Conservation (phyloP, 2,329 filamentous ascomycete species). For the Tetracladium maxilliforme region DNA sequence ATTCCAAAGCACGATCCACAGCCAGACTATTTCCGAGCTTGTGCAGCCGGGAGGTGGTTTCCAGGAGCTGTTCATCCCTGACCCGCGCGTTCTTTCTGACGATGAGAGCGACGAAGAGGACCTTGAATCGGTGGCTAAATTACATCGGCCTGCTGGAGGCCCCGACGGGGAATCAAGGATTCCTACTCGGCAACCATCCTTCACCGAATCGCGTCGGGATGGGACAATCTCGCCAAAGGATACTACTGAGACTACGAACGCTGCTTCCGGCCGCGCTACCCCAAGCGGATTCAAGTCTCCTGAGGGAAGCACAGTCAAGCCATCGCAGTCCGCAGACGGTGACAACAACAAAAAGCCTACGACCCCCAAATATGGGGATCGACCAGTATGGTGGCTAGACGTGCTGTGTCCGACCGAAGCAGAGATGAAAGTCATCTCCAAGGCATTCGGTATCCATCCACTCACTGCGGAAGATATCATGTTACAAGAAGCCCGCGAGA, state of each 20-base stretch:
- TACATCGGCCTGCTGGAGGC: too few relatives aligned
- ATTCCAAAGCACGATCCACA: conserved; percentile 89
- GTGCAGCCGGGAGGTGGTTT: conserved; percentile 77
- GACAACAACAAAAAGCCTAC: conserved; percentile 11
- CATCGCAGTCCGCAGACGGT: too few relatives aligned
- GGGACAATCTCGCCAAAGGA: conserved; percentile 14
- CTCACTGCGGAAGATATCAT: conserved; percentile 93
- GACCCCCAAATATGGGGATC: conserved; percentile 53
- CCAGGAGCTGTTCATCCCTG: conserved; percentile 77
- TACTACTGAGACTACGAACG: conserved; percentile 19
- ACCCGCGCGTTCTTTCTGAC: conserved; percentile 62
- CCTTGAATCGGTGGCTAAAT: too few relatives aligned
- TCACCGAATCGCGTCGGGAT: conserved; percentile 13
- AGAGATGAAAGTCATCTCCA: conserved; percentile 89
- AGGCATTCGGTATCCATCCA: conserved; percentile 90
- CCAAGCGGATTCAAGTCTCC: conserved; percentile 28
- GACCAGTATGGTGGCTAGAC: conserved; percentile 95
- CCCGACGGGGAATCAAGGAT: too few relatives aligned
- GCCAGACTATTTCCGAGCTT: conserved; percentile 85
- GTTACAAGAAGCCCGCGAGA: conserved; percentile 93
- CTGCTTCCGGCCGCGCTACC: conserved; percentile 28
- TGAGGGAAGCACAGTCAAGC: too few relatives aligned
- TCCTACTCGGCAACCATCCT: too few relatives aligned
- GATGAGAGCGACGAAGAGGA: conserved; percentile 51
- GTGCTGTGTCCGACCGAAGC: conserved; percentile 79